phyloP scores from a whole-genome alignment of 129 eudicot genomes.

The Saussurea involucrata region DNA sequence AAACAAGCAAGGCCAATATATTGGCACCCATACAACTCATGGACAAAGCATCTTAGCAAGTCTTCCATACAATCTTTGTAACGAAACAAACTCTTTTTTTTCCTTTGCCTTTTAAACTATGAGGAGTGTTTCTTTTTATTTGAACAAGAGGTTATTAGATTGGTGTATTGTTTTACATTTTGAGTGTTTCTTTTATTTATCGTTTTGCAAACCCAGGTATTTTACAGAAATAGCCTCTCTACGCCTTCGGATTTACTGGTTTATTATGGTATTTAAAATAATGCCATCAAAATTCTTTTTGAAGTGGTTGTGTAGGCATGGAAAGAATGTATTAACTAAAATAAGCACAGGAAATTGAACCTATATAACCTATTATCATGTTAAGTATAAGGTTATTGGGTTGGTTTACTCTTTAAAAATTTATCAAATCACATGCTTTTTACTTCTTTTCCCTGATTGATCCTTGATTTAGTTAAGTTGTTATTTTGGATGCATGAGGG shows the following conservation, averaged over 20 bases:
- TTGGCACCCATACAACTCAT: slow-evolving; percentile 83
- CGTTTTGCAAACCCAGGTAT: background rate
- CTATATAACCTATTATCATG: no score
- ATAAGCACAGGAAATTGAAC: no score
- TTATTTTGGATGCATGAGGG: no score
- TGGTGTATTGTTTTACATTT: background rate
- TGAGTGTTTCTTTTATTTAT: background rate
- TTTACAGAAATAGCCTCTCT: background rate
- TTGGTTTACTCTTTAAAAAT: no score
- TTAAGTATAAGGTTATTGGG: no score
- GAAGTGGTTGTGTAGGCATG: no score
- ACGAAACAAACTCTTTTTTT: background rate
- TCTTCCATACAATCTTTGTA: background rate
- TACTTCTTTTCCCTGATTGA: no score
- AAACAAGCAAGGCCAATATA: slow-evolving; percentile 84
- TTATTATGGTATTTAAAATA: background rate
- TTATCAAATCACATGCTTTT: no score
- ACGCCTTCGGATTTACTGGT: background rate
- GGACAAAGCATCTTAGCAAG: slow-evolving; percentile 69
- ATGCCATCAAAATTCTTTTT: no score
- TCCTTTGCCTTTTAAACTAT: background rate
- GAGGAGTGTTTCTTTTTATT: background rate
- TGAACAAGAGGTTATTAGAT: background rate
- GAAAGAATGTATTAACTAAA: no score
- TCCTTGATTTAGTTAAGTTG: no score